Conservation (phyloP, 2,329 filamentous ascomycete genomes). For the Penicillium brevicompactum region DNA sequence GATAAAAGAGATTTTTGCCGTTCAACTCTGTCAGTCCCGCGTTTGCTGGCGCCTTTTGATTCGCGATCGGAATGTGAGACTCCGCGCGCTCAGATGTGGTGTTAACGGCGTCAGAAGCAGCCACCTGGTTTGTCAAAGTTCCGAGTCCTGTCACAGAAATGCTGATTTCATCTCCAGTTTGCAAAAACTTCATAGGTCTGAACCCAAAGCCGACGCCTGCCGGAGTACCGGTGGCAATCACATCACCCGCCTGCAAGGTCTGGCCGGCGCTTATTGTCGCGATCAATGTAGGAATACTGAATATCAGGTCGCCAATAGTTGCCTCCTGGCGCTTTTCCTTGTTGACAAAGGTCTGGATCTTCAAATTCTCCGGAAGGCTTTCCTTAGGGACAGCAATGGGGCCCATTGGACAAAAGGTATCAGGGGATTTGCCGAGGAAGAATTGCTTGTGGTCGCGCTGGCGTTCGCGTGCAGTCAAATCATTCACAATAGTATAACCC, state of each 20-base stretch:
- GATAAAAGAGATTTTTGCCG: neutral
- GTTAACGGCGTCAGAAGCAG: constrained; percentile 6
- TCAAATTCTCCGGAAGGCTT: constrained; percentile 47
- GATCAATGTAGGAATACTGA: constrained; percentile 51
- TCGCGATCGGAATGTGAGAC: neutral
- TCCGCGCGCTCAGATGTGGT: neutral
- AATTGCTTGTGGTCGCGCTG: constrained; percentile 64
- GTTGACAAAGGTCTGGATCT: constrained; percentile 52
- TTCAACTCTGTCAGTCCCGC: neutral
- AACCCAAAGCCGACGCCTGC: constrained; percentile 54
- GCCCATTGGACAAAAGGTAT: constrained; percentile 61
- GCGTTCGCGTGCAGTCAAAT: constrained; percentile 57
- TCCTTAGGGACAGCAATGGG: constrained; percentile 54
- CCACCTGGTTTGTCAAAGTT: constrained; percentile 46
- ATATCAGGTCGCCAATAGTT: constrained; percentile 54
- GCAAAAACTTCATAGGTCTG: constrained; percentile 46
- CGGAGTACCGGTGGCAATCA: constrained; percentile 54
- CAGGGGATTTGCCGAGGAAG: constrained; percentile 59
- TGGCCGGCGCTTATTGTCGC: constrained; percentile 51
- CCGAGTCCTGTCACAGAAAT: constrained; percentile 48
- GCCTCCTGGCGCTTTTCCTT: constrained; percentile 54
- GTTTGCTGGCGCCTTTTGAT: neutral
- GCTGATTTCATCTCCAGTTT: constrained; percentile 46
- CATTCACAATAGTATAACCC: constrained; percentile 61
- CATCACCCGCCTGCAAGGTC: constrained; percentile 55